Conservation (phyloP, 2,329 filamentous ascomycete species). For the Aspergillus spinulosporus region DNA sequence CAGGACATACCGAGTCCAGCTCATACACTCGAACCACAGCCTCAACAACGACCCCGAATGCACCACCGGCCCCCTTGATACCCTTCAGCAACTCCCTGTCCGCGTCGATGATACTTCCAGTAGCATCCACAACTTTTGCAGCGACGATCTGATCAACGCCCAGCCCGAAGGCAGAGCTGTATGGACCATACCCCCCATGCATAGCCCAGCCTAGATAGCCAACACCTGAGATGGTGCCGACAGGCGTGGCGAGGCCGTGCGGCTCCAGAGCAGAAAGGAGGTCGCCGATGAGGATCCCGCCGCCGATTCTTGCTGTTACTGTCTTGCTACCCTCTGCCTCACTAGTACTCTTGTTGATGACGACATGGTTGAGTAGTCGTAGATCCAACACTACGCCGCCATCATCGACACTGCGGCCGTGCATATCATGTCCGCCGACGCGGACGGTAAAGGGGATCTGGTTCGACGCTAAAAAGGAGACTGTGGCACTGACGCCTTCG, state of each 20-base stretch:
- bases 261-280: constrained; percentile 11
- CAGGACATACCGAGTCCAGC: not conserved
- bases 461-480: not conserved
- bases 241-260: constrained; percentile 16
- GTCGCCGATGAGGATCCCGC: constrained; percentile 17
- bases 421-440: constrained; percentile 22
- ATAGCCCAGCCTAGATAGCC: constrained; percentile 41
- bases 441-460: constrained; percentile 18
- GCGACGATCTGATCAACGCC: constrained; percentile 43
- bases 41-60: constrained; percentile 24
- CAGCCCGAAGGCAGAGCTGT: constrained; percentile 31
- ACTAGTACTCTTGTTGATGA: constrained; percentile 5
- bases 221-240: constrained; percentile 22
- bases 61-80: constrained; percentile 22
- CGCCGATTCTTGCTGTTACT: constrained; percentile 15
- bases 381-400: constrained; percentile 20
- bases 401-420: constrained; percentile 12
- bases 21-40: constrained; percentile 20
- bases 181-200: constrained; percentile 39
- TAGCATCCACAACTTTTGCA: constrained; percentile 17
- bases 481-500: not conserved
- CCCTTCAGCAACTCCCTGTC: constrained; percentile 20
- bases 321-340: too few relatives aligned
- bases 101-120: constrained; percentile 16
- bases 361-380: constrained; percentile 14